phyloP scores from a whole-genome alignment of 2,329 filamentous ascomycete species.

The Anthostomella pinea region DNA sequence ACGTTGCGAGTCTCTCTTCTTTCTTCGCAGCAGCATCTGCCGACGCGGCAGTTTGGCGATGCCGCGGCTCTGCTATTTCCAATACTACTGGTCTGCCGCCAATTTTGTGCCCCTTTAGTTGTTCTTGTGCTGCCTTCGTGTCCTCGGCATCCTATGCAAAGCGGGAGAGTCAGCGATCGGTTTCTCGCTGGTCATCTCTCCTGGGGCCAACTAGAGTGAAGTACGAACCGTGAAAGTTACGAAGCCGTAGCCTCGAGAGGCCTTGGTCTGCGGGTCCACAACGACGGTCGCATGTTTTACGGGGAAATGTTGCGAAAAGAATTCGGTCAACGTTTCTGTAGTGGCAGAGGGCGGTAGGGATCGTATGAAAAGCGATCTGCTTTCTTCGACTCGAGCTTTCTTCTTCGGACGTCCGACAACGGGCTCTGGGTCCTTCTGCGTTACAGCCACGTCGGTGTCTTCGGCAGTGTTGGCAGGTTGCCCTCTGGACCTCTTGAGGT shows the following conservation, averaged over 20 bases:
- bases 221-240: slow-evolving; percentile 95
- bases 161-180: too few relatives aligned
- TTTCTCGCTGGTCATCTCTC: too few relatives aligned
- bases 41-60: slow-evolving; percentile 47
- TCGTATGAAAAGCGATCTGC: slow-evolving; percentile 83
- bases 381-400: slow-evolving; percentile 57
- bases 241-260: slow-evolving; percentile 91
- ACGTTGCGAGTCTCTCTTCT: slow-evolving; percentile 56
- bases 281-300: slow-evolving; percentile 97
- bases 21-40: slow-evolving; percentile 53
- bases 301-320: slow-evolving; percentile 92
- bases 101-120: slow-evolving; percentile 75
- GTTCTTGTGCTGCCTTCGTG: slow-evolving; percentile 73
- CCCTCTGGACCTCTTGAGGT: slow-evolving; percentile 22
- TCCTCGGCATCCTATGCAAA: slow-evolving; percentile 95
- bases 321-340: slow-evolving; percentile 76
- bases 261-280: slow-evolving; percentile 77
- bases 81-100: slow-evolving; percentile 80
- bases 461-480: slow-evolving; percentile 12
- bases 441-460: too few relatives aligned
- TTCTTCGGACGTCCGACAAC: slow-evolving; percentile 42
- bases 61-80: slow-evolving; percentile 82
- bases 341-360: slow-evolving; percentile 77
- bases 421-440: slow-evolving; percentile 21
- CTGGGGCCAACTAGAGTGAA: too few relatives aligned